Base-by-base conservation (phyloP, 164 flowering plant species). In the Echeveria elegans region DNA sequence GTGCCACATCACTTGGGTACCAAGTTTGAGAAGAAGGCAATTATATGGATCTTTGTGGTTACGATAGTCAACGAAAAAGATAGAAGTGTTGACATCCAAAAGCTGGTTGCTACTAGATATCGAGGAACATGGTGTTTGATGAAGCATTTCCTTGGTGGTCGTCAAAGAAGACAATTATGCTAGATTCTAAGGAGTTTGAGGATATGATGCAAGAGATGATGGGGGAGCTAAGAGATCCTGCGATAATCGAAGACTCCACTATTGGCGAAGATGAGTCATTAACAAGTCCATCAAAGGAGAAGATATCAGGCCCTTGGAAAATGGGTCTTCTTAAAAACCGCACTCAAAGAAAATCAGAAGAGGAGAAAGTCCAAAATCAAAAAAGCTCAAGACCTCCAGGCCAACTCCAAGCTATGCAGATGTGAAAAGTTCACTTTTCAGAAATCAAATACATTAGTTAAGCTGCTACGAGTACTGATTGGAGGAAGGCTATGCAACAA, bases 41-140 rank as follows among this genome's bases (percentile, higher is more conserved):
- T 38, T 2, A 16, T 15, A 64, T 64, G 67, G 18, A 41, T 64
- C 29, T 64, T 64, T 40, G 16, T 36, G 66, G 66, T 2, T 64
- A 64, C 18, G 66, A 64, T 31, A 18, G 4, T 1, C 45, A 64
- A 15, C 5, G 21, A 2, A 64, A 64, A 23, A 52, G 67, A 23
- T 64, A 52, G 67, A 38, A 45, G 43, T 64, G 52, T 64, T n/a
- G 26, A 6, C 52, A 64, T 41, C 67, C 67, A 4, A 21, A 29
- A 15, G 21, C 21, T 6, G 47, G 47, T 15, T 1, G 4, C 6
- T 26, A 6, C 24, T 23, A 34, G 21, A 24, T 23, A 5, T 64
- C 67, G 15, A 12, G 67, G 29, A 38, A 64, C 40, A 52, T 64
- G 14, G 43, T 64, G 18, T 64, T 64, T 40, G 50, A 64, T 40